These are phyloP conservation scores for Backusella westeae DNA, from an alignment of 192 early-diverging fungal genomes.

Conservation along the genomic window DNA sequence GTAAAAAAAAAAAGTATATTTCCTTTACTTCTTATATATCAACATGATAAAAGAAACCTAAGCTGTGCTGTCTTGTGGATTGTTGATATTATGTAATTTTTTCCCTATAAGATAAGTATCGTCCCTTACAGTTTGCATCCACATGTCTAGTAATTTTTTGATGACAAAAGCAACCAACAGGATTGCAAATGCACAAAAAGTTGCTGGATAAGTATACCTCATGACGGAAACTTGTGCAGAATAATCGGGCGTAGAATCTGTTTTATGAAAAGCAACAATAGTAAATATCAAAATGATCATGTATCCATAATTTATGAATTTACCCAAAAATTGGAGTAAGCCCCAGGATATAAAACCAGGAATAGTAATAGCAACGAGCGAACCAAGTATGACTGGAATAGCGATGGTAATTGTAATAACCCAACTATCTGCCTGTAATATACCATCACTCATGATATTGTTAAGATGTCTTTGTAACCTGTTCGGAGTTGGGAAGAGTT, in stretches of 20 bases:
- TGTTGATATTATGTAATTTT: constrained; percentile 77
- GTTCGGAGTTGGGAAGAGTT: constrained; percentile 46
- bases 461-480: constrained; percentile 35
- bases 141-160: constrained; percentile 50
- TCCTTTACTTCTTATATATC: background rate
- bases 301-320: background rate
- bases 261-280: background rate
- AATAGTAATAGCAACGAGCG: constrained; percentile 29
- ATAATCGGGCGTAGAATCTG: constrained; percentile 1
- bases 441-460: constrained; percentile 31
- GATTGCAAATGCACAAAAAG: constrained; percentile 34
- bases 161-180: constrained; percentile 25
- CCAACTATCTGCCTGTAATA: constrained; percentile 25
- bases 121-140: constrained; percentile 80
- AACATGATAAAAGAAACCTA: background rate
- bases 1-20: background rate
- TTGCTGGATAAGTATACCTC: constrained; percentile 35
- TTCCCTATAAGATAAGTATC: constrained; percentile 85
- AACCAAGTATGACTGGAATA: constrained; percentile 27
- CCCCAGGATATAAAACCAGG: constrained; percentile 43
- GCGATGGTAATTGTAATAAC: constrained; percentile 35
- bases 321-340: constrained; percentile 26
- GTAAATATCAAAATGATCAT: background rate
- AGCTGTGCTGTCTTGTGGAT: background rate
- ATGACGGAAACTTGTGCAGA: background rate